phyloP scores from a whole-genome alignment of 108 stramenopile species.

The Nitzschia putrida region DNA sequence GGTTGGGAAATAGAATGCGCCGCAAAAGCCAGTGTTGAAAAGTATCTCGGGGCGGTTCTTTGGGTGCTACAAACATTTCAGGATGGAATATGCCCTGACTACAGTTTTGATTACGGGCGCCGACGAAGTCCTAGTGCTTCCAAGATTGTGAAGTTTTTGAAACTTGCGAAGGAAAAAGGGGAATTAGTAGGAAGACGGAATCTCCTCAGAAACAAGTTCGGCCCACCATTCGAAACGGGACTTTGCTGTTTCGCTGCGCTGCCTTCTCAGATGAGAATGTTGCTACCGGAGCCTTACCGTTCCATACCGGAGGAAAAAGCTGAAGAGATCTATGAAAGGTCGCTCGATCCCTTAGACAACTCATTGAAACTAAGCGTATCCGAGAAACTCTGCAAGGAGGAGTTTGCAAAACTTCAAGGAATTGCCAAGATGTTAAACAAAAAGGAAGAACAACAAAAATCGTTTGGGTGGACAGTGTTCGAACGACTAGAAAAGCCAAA shows the following conservation, averaged over 20 bases:
- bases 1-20: conserved; percentile 36
- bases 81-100: conserved; percentile 72
- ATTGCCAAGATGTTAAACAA: not conserved
- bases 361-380: conserved; percentile 64
- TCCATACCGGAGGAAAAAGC: conserved; percentile 50
- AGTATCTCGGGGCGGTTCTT: conserved; percentile 76
- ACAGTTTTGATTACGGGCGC: conserved; percentile 75
- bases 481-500: conserved; percentile 26
- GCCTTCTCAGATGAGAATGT: conserved; percentile 62
- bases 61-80: conserved; percentile 88
- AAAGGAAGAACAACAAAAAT: not conserved
- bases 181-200: conserved; percentile 24
- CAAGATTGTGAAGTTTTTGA: conserved; percentile 46
- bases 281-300: conserved; percentile 73
- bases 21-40: conserved; percentile 50
- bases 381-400: conserved; percentile 44
- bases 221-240: conserved; percentile 61
- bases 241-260: conserved; percentile 76
- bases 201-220: conserved; percentile 27
- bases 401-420: conserved; percentile 16
- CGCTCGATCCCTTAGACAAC: conserved; percentile 57
- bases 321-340: conserved; percentile 64
- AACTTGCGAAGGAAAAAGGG: conserved; percentile 27
- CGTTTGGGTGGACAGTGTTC: conserved; percentile 66
- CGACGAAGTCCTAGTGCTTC: conserved; percentile 54